phyloP scores from a whole-genome alignment of 2,329 filamentous ascomycete genomes.

The Bipolaris bicolor region DNA sequence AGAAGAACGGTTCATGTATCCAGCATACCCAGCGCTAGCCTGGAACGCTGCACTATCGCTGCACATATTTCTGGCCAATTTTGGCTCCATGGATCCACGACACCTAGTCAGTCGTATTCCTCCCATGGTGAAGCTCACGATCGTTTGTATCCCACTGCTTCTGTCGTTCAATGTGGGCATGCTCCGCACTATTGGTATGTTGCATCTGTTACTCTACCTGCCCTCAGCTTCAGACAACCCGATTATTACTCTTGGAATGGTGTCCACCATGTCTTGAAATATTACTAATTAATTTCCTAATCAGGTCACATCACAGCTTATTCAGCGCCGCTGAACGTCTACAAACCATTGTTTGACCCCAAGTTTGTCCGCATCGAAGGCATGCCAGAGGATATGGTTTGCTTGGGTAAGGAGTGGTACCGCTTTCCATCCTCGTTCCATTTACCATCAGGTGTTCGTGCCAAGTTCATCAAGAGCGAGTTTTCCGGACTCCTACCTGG shows the following conservation, averaged over 20 bases:
- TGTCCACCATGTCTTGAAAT: neutral
- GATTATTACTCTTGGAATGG: neutral
- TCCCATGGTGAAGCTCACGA: conserved; percentile 71
- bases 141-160: conserved; percentile 66
- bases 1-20: conserved; percentile 98
- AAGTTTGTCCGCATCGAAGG: conserved; percentile 66
- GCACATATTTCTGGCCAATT: conserved; percentile 76
- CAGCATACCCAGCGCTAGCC: conserved; percentile 86
- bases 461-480: conserved; percentile 89
- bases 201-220: neutral
- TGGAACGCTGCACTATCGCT: conserved; percentile 86
- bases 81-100: conserved; percentile 73
- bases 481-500: conserved; percentile 89
- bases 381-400: conserved; percentile 74
- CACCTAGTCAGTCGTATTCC: conserved; percentile 74
- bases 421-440: conserved; percentile 94
- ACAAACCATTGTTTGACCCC: conserved; percentile 66
- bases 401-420: conserved; percentile 97
- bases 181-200: conserved; percentile 68
- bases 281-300: neutral
- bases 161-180: conserved; percentile 70
- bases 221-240: neutral
- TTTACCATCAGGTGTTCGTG: conserved; percentile 79
- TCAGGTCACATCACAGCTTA: conserved; percentile 77
- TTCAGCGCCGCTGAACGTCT: conserved; percentile 76